These are phyloP conservation scores for Lyophyllum semitale DNA, from an alignment of 768 basidiomycete genomes.

Conservation along the genomic window DNA sequence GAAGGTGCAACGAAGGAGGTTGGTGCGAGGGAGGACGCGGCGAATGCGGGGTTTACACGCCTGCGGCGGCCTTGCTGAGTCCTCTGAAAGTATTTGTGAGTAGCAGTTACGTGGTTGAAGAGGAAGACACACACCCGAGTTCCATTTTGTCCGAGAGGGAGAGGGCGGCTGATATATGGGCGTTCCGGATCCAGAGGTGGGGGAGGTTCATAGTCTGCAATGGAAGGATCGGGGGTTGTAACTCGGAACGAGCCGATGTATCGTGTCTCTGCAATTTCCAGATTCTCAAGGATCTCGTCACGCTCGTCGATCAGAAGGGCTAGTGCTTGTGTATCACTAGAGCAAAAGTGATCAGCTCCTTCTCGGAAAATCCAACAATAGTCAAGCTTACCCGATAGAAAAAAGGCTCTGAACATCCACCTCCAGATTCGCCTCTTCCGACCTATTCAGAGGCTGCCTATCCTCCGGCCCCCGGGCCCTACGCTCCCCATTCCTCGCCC, in stretches of 20 bases:
- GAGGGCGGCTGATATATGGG: constrained; percentile 70
- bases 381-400: constrained; percentile 62
- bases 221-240: constrained; percentile 73
- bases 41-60: constrained; percentile 65
- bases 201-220: constrained; percentile 56
- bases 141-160: constrained; percentile 46
- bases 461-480: constrained; percentile 38
- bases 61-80: constrained; percentile 40
- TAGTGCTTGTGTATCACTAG: constrained; percentile 70
- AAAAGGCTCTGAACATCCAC: constrained; percentile 74
- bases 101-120: not conserved
- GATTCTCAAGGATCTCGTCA: constrained; percentile 74
- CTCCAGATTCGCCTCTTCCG: constrained; percentile 50
- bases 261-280: constrained; percentile 78
- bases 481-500: constrained; percentile 29
- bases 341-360: constrained; percentile 3
- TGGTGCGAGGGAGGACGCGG: constrained; percentile 69
- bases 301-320: constrained; percentile 72
- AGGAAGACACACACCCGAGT: constrained; percentile 27
- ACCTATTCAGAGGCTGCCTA: constrained; percentile 38
- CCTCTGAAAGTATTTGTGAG: constrained; percentile 4
- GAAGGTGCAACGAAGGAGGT: constrained; percentile 81
- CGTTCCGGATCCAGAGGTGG: constrained; percentile 42
- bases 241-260: constrained; percentile 78
- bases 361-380: not conserved